Percentiles rank a stretch among this genome's conserved stretches.
Evolutionary conservation across 2,329 filamentous ascomycete species (phyloP).

Genomic region (Fusarium domesticum): DNA sequence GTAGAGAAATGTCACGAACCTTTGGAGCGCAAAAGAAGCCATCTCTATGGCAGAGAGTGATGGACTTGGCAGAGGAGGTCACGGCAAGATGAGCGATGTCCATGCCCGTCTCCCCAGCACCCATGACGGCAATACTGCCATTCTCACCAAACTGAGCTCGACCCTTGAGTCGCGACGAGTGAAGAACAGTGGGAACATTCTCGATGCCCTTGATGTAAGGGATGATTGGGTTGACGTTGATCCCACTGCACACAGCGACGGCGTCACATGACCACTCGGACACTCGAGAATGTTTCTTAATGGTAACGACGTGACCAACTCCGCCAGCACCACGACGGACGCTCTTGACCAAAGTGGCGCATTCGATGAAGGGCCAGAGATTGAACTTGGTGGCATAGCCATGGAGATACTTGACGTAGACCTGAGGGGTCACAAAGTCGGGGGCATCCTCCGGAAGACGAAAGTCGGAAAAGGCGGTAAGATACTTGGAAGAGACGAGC

Average conservation of each 20-base stretch:
- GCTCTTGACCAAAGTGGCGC: conserved; percentile 31
- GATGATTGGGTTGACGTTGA: conserved; percentile 42
- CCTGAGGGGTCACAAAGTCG: conserved; percentile 42
- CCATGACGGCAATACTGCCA: conserved; percentile 42
- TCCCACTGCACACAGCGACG: conserved; percentile 44
- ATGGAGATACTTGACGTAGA: conserved; percentile 44
- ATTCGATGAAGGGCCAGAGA: conserved; percentile 38
- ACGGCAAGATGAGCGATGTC: conserved; percentile 45
- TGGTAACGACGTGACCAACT: conserved; percentile 12
- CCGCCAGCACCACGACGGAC: conserved; percentile 21
- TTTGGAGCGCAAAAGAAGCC: conserved; percentile 47
- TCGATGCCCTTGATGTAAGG: conserved; percentile 40
- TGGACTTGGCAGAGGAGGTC: conserved; percentile 40
- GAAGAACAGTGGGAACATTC: conserved; percentile 36
- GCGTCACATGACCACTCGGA: conserved; percentile 41
- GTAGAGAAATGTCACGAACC: conserved; percentile 23
- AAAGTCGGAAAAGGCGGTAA: conserved; percentile 51
- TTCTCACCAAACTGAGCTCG: conserved; percentile 40
- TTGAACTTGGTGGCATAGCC: conserved; percentile 39
- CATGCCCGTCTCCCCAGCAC: conserved; percentile 46
- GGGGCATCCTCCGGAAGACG: conserved; percentile 40
- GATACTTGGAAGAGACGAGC: conserved; percentile 49
- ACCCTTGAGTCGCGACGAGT: conserved; percentile 44
- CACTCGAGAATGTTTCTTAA: background rate
- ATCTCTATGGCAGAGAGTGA: conserved; percentile 44